These are phyloP conservation scores for Globisporangium cylindrosporum DNA, from an alignment of 352 stramenopile species.

Conservation along the genomic window DNA sequence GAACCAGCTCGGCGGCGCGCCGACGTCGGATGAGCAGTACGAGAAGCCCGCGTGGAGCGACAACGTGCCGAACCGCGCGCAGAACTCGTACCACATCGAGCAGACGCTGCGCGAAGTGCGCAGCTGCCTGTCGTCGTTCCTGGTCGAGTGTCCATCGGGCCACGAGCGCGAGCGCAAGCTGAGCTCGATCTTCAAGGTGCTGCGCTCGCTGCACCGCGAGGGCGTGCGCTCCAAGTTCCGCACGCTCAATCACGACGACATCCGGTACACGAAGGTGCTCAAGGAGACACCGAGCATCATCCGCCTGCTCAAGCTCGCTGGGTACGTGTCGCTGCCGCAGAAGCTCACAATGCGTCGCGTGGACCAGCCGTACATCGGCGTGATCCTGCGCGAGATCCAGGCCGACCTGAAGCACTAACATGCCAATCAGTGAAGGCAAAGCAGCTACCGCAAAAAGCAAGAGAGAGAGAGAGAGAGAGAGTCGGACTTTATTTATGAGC, in stretches of 20 bases:
- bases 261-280: conserved; percentile 68
- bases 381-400: conserved; percentile 62
- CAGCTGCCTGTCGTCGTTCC: conserved; percentile 48
- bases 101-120: conserved; percentile 50
- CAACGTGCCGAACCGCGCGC: conserved; percentile 34
- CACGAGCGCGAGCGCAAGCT: conserved; percentile 62
- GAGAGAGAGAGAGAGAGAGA: neutral
- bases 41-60: conserved; percentile 62
- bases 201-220: conserved; percentile 63
- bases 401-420: conserved; percentile 13
- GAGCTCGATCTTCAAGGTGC: conserved; percentile 65
- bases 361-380: conserved; percentile 56
- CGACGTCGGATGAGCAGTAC: conserved; percentile 29
- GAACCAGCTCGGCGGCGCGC: conserved; percentile 31
- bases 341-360: conserved; percentile 75
- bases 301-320: conserved; percentile 69
- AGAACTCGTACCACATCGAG: conserved; percentile 40
- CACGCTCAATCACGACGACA: conserved; percentile 63
- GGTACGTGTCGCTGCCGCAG: conserved; percentile 68
- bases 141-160: conserved; percentile 63
- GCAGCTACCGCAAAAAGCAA: neutral
- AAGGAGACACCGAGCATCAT: conserved; percentile 73
- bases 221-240: conserved; percentile 64
- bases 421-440: neutral
- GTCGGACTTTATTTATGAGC: conserved; percentile 10